phyloP scores from a whole-genome alignment of 768 basidiomycete species.

The Tulasnella sp. region DNA sequence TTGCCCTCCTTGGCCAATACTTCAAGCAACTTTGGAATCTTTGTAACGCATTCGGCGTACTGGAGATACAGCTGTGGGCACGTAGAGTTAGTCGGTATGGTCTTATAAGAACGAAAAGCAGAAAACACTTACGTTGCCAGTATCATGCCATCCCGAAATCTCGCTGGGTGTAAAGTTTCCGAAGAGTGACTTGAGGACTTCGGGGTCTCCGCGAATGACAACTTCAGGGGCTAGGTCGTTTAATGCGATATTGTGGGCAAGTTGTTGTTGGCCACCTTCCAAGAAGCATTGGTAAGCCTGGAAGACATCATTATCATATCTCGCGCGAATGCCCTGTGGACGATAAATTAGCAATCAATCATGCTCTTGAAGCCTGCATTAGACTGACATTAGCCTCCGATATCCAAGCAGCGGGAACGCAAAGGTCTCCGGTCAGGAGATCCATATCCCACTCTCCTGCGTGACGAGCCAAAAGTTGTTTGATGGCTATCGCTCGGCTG shows the following conservation, averaged over 20 bases:
- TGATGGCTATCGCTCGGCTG: slow-evolving; percentile 82
- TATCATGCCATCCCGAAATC: slow-evolving; percentile 77
- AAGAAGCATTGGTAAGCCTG: slow-evolving; percentile 78
- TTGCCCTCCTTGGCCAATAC: slow-evolving; percentile 46
- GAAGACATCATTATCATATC: slow-evolving; percentile 63
- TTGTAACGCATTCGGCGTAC: slow-evolving; percentile 31
- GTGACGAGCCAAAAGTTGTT: slow-evolving; percentile 72
- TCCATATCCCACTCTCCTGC: slow-evolving; percentile 40
- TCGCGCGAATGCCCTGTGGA: slow-evolving; percentile 64
- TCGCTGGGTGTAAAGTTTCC: slow-evolving; percentile 59
- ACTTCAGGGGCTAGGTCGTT: slow-evolving; percentile 88
- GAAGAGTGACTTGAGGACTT: slow-evolving; percentile 71
- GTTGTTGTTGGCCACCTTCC: slow-evolving; percentile 65
- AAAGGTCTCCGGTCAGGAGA: slow-evolving; percentile 61
- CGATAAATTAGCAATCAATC: slow-evolving; percentile 19
- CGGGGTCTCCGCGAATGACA: slow-evolving; percentile 66
- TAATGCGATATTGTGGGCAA: slow-evolving; percentile 84
- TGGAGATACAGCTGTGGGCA: slow-evolving; percentile 33
- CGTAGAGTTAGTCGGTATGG: background rate
- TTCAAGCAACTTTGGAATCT: slow-evolving; percentile 36
- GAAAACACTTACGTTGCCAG: slow-evolving; percentile 66
- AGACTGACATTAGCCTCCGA: slow-evolving; percentile 76
- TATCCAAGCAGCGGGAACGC: slow-evolving; percentile 86
- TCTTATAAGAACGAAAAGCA: background rate
- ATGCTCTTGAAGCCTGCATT: background rate